Conservation (phyloP, 768 basidiomycete genomes). For the Favolaschia claudopus region DNA sequence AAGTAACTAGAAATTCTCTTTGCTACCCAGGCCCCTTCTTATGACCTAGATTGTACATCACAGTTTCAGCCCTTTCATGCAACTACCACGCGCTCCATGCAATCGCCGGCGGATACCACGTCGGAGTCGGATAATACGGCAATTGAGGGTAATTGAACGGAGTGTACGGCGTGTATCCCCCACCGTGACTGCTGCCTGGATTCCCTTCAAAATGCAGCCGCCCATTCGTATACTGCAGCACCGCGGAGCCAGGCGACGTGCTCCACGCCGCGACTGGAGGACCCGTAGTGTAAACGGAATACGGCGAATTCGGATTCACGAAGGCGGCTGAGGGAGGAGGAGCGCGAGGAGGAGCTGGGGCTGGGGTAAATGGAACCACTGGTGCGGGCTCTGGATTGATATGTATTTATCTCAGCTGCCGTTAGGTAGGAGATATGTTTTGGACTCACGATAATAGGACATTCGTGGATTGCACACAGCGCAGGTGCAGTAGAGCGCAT, state of each 20-base stretch:
- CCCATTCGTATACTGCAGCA: conserved; percentile 15
- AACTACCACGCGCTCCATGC: no score
- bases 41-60: no score
- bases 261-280: conserved; percentile 14
- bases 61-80: no score
- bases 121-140: background rate
- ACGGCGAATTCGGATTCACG: conserved; percentile 14
- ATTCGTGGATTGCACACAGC: conserved; percentile 4
- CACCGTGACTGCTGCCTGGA: background rate
- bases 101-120: background rate
- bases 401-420: background rate
- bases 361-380: no score
- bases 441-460: conserved; percentile 5
- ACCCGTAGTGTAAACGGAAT: conserved; percentile 4
- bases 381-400: background rate
- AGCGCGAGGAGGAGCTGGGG: background rate
- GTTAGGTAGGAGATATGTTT: background rate
- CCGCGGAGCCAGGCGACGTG: conserved; percentile 14
- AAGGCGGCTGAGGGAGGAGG: conserved; percentile 5
- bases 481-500: background rate
- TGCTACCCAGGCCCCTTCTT: no score
- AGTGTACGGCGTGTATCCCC: background rate
- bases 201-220: background rate
- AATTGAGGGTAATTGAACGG: no score
- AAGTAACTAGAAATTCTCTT: no score